Evolutionary conservation across 2,329 filamentous ascomycete genomes (phyloP), one percentile per base, ranked within the genome.

Genomic region (Magnaporthiopsis incrustans): DNA sequence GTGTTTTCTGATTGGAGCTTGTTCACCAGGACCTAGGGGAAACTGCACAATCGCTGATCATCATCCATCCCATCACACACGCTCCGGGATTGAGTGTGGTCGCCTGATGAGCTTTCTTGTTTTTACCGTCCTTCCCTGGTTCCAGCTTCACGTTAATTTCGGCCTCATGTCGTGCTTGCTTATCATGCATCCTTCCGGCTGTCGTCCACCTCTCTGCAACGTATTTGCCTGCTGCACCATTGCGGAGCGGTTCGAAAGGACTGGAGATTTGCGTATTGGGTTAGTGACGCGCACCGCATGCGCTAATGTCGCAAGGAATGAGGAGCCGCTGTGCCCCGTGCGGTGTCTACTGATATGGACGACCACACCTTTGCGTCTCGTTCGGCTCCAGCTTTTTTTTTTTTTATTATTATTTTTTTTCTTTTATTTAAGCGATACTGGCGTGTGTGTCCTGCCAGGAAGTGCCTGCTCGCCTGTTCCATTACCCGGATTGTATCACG

Each of bases 1-100:
- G n/a, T 53, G 44, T 11, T 44, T 60, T 60, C 38, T 25, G 32
- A 60, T 38, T 38, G 38, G 25, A 60, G 61, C 53, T 62, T 59
- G 60, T 38, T 25, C 30, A 30, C 30, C 7, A 30, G 30, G 30
- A 30, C 7, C 30, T 5, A 30, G 30, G 4, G 30, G 7, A 30
- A 6, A 30, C 30, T 6, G n/a, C n/a, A n/a, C n/a, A 6, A 30
- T 30, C 30, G 6, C 38, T 15, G 38, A 44, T 15, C 38, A 15
- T 44, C 38, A 44, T 6, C 15, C 38, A 18, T 18, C 38, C 15
- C 38, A 44, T 15, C 38, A 44, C 38, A 30, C 30, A 4, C n/a
- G n/a, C n/a, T n/a, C n/a, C n/a, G n/a, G n/a, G n/a, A n/a, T n/a
- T n/a, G n/a, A n/a, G 4, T 32, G 30, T 32, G 30, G 30, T 7